These are phyloP conservation scores for Pseudogymnoascus sp. DNA, from an alignment of 2,329 filamentous ascomycete species.

Conservation along the genomic window DNA sequence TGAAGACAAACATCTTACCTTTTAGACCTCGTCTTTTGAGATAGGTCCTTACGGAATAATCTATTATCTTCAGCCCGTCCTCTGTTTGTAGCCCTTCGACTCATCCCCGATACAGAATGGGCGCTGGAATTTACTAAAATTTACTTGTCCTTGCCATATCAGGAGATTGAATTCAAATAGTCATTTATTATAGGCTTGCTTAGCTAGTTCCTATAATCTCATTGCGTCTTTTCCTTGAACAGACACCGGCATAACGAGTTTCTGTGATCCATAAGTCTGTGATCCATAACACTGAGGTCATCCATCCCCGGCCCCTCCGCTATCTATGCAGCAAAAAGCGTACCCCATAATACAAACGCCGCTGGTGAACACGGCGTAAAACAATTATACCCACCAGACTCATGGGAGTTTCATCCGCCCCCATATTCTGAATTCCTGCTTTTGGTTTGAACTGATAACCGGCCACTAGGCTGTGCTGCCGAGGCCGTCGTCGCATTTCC, in stretches of 20 bases:
- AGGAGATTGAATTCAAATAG: neutral
- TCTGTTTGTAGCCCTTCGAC: too few species aligned
- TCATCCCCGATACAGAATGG: too few species aligned
- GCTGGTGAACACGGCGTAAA: constrained; percentile 1
- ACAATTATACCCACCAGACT: neutral
- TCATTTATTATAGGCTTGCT: constrained; percentile 1
- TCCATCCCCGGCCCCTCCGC: neutral
- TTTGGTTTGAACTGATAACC: neutral
- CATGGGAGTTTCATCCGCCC: neutral
- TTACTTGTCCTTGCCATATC: neutral
- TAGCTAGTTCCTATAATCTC: constrained; percentile 7
- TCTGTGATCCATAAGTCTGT: constrained; percentile 4
- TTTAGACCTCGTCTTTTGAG: too few species aligned
- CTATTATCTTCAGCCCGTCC: too few species aligned
- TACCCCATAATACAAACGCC: constrained; percentile 7
- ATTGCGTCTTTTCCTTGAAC: constrained; percentile 5
- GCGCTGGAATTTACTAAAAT: too few species aligned
- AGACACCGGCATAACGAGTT: neutral
- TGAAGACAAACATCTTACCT: too few species aligned
- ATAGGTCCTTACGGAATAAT: too few species aligned
- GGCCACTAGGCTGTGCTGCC: neutral
- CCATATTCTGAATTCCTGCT: neutral
- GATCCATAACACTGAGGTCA: constrained; percentile 2
- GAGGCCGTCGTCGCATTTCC: neutral
- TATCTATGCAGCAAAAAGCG: constrained; percentile 2